These are phyloP conservation scores for Lepiota venenata DNA, from an alignment of 768 basidiomycete genomes.

Conservation along the genomic window DNA sequence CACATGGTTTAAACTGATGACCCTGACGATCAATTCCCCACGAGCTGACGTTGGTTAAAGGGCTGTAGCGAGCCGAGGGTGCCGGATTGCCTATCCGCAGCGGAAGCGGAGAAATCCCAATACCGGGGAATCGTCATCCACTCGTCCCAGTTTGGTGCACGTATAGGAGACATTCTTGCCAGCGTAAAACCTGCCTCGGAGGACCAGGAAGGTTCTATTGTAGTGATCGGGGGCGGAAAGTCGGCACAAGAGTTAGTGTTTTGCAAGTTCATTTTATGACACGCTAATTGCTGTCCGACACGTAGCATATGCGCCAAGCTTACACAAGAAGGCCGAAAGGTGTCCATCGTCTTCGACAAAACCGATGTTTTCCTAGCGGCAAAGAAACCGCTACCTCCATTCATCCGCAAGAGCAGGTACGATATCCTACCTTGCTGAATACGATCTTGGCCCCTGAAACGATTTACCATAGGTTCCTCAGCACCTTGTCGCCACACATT, in stretches of 20 bases:
- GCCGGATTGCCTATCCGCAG: slow-evolving; percentile 35
- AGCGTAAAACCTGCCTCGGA: slow-evolving; percentile 18
- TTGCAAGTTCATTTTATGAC: background rate
- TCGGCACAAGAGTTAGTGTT: slow-evolving; percentile 56
- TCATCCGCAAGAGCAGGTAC: slow-evolving; percentile 59
- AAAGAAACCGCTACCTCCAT: slow-evolving; percentile 45
- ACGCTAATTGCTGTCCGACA: background rate
- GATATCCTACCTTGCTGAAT: background rate
- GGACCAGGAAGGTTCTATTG: slow-evolving; percentile 22
- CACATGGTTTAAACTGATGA: too few relatives aligned
- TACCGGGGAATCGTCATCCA: slow-evolving; percentile 51
- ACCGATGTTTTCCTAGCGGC: slow-evolving; percentile 49
- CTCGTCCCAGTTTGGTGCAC: slow-evolving; percentile 42
- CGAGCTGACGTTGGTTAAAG: slow-evolving; percentile 23
- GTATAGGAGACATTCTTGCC: slow-evolving; percentile 38
- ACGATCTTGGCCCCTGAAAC: background rate
- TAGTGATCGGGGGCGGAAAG: slow-evolving; percentile 64
- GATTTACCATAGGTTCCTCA: slow-evolving; percentile 35
- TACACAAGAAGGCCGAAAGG: slow-evolving; percentile 43
- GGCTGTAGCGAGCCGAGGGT: slow-evolving; percentile 52
- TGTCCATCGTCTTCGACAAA: slow-evolving; percentile 48
- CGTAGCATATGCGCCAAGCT: slow-evolving; percentile 45
- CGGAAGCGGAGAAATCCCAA: slow-evolving; percentile 30
- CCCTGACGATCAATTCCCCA: background rate
- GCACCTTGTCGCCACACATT: slow-evolving; percentile 44